Base-by-base conservation (phyloP, 2,329 filamentous ascomycete genomes). In the Decorospora gaudefroyi region DNA sequence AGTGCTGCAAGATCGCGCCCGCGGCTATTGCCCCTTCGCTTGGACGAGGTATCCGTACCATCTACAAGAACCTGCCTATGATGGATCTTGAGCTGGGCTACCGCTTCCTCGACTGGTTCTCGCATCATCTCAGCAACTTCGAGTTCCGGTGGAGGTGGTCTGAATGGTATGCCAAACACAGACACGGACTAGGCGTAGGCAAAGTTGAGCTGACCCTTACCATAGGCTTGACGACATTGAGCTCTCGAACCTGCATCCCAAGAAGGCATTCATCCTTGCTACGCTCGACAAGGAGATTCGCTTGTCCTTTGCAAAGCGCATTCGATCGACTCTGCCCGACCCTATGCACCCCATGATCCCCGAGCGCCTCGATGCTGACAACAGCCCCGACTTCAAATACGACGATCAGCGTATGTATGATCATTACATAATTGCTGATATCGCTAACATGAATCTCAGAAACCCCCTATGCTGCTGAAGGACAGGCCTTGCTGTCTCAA, bases 81-180 rank as follows among this genome's bases (percentile, higher is more conserved):
- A 84, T 97, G 77, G 93, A 99, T 64, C 77, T 96, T 33, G 91
- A 97, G 72, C 76, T 99, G 29, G 81, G 78, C 42, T 87, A 91
- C 62, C 83, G 93, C 17, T 97, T 97, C 73, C 78, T 96, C 66
- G 92, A 97, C 69, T 99, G 93, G 93, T 99, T 99, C 66, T 83
- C 92, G 12, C 93, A 99, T 69, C 93, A 99, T 74, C 75, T 99
- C 56, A 96, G 91, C 74, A 99, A 99, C 74, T 99, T 99, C 67
- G 93, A 95, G 39, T 99, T 97, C 69, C 93, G 93, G 7, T 99
- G 93, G 93, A 97, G 97, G 73, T 99, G 93, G 93, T 86, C 87
- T 11, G 93, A 99, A 74, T 99, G 93, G 93, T 83, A 70, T 60
- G 77, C 72, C 7, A 6, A 29, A 16, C n/a, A n/a, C n/a, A n/a